Base-by-base conservation (phyloP, 2,329 filamentous ascomycete genomes). In the Catunica adiposa region DNA sequence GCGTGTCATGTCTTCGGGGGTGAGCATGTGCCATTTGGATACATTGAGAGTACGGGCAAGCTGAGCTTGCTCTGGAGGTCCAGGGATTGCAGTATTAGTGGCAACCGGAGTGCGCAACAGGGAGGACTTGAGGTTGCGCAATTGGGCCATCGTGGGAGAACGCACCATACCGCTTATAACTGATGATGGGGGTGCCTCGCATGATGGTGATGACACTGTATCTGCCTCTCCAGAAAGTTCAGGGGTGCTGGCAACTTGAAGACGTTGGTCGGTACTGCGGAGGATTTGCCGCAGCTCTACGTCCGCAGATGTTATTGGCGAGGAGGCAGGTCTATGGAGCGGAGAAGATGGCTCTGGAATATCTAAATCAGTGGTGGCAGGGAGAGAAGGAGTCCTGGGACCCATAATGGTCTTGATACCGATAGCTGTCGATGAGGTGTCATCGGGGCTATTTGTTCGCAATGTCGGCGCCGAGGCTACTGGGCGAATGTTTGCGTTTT, bases 241-340 rank as follows among this genome's bases (percentile, higher is more conserved):
- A n/a, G 37, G 15, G 40, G 15, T 8, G 40, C 40, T 17, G 40
- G 53, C 50, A 5, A 34, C 31, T 14, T 56, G 66, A 14, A 79
- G 67, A 8, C 76, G 67, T 65, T 72, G 67, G 25, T 78, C 77
- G 1, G 76, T 80, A 34, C 69, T 74, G 46, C 68, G 69, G 31
- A 80, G 65, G 26, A 80, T 79, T 58, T 73, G 67, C 1, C 70
- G 67, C 25, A 80, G 63, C 1, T 74, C 74, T 9, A 70, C 68
- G 59, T 78, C 76, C 0, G 74, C 29, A 29, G 54, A 53, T 3
- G 34, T 38, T 17, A 38, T 38, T 22, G 40, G 26, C 11, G 22
- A 23, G 23, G 20, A 20, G 22, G 44, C 29, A 34, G 29, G 29
- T 5, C 11, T 22, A 15, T 8, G 20, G 23, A 9, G 23, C n/a